Evolutionary conservation across 2,329 filamentous ascomycete genomes (phyloP), one percentile per base, ranked within the genome.

Genomic region (Talaromyces amestolkiae): DNA sequence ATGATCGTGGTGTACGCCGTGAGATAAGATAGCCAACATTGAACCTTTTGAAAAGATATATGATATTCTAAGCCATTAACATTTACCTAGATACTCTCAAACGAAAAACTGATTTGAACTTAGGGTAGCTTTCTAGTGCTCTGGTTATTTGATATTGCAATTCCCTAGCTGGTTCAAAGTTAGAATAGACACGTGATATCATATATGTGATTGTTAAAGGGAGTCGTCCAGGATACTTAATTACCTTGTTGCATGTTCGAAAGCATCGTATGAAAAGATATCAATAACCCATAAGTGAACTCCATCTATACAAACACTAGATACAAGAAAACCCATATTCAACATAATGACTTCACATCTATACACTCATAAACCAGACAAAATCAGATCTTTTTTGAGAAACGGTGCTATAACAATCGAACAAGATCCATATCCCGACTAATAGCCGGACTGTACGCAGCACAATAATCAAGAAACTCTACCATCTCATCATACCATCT

Each of bases 401-500:
- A 13, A 49, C 15, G 2, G 13, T 2, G 17, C 15, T 59, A 66
- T 60, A 78, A 65, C 49, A 72, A 66, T 43, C 68, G 72, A 66
- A 80, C 65, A 19, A 80, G 65, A 43, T 79, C 76, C 67, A 80
- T 64, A 67, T 80, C 78, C 66, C 78, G 74, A 51, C 75, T 73
- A 37, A 80, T 73, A 24, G 77, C 77, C 2, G 78, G 77, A 70
- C 76, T 80, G 37, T 73, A 73, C 11, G 67, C 67, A 8, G 76
- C 76, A 65, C 77, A 78, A 24, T 77, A 76, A 61, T 78, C 75
- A 61, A 80, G 67, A 65, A 80, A 80, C 9, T 70, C 71, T 54
- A 79, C 58, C 77, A 80, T 80, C 65, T 77, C 78, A 22, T 73
- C 72, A 39, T 75, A 78, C 78, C 78, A 80, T 6, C 73, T 72